Evolutionary conservation across 2,329 filamentous ascomycete genomes (phyloP).

Genomic region (Colletotrichum paranaense): DNA sequence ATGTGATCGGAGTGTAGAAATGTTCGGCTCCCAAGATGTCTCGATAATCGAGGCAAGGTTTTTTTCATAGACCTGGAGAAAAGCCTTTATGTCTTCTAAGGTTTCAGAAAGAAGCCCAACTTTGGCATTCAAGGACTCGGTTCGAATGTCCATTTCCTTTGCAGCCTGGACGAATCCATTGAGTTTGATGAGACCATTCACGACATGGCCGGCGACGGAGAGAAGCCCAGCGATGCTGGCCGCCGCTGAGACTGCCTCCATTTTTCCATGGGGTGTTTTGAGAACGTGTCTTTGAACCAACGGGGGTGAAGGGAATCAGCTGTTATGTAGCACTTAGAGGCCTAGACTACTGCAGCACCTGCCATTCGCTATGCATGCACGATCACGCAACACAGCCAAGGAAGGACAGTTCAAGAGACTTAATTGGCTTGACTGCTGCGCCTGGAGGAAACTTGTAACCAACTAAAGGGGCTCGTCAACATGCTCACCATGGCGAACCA

Average conservation of each 20-base stretch:
- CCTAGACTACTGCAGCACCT: no score
- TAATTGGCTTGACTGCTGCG: no score
- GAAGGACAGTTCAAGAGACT: no score
- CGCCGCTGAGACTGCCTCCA: background rate
- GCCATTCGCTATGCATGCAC: no score
- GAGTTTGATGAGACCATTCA: slow-evolving; percentile 1
- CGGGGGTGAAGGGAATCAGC: no score
- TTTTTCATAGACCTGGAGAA: background rate
- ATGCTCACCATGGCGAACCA: no score
- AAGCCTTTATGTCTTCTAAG: background rate
- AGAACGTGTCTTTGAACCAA: no score
- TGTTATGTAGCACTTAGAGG: no score
- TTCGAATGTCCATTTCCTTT: background rate
- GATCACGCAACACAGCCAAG: no score
- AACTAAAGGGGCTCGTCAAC: no score
- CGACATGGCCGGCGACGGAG: background rate
- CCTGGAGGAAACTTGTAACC: no score
- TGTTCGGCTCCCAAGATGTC: background rate
- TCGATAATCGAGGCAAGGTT: no score
- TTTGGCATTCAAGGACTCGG: background rate
- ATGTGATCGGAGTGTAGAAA: background rate
- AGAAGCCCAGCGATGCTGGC: slow-evolving; percentile 3
- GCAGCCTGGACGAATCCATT: background rate
- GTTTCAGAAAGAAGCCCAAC: background rate
- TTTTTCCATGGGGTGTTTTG: background rate